Evolutionary conservation across 768 basidiomycete genomes (phyloP), one percentile per base, ranked within the genome.

Genomic region (Boletus eberwhitei): DNA sequence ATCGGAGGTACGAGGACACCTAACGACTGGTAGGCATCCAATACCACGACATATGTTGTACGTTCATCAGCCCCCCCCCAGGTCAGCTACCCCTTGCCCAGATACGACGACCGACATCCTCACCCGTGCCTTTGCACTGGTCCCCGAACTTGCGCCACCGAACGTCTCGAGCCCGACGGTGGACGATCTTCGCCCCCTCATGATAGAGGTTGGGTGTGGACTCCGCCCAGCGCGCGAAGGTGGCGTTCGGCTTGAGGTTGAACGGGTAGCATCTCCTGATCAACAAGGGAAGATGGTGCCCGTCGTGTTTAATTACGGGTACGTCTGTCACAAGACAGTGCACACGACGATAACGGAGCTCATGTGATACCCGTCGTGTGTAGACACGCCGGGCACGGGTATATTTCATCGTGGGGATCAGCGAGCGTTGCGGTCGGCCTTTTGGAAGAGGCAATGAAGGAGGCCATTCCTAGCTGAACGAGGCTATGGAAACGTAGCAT

Each of bases 361-460:
- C 21, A 42, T 42, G 31, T 34, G 31, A 43, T 29, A 19, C 26
- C 42, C 12, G 5, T 43, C 26, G 26, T 44, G 17, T 4, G 19
- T 19, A 55, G 84, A 40, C 85, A 87, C 61, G 80, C 76, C 7
- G 85, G 84, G 77, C 72, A 51, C 7, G 83, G 83, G 1, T 86
- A 77, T 59, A 79, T 81, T 45, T 75, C 79, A 1, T 83, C 82
- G 0, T 86, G 83, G 83, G 83, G 82, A 0, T 80, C 78, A 6
- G 84, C 85, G 3, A 69, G 70, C 4, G 70, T 75, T 37, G 81
- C 80, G 0, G 54, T 82, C 11, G 67, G 71, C 19, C 61, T 85
- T 5, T 60, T 84, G 59, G 74, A 80, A 58, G 63, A 12, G 21
- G 34, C 21, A 17, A 7, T 31, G 43, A 31, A 44, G 12, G 29